Evolutionary conservation across 83 land plant species (phyloP), one percentile per base, ranked within the genome.

Genomic region (Picea abies): DNA sequence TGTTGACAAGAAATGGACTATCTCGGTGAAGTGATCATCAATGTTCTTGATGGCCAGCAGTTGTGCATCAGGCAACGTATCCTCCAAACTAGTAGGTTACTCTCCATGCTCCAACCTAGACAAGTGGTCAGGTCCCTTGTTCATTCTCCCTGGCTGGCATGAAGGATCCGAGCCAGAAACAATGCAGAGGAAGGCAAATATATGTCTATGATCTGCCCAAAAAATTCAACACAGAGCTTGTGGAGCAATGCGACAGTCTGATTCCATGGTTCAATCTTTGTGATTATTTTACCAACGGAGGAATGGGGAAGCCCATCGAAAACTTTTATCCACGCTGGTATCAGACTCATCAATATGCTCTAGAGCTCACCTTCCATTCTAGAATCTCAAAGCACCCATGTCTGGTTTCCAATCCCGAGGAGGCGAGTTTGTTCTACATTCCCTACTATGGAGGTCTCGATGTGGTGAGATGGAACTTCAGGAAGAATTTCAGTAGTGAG

Each of bases 391-490:
- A 83, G 58, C 94, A 96, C 82, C 94, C 94, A 15, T 94, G 98
- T 87, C 79, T 89, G 58, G 90, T 89, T 1, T 15, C 79, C 29
- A 83, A 94, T 61, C 83, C 70, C 4, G 81, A 63, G 35, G 79
- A 67, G 8, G 98, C 98, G 35, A 63, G 80, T 60, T 78, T 92
- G 17, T 95, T 93, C 85, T 95, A 94, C 83, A 85, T 95, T 35
- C 98, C 98, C 0, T 95, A 83, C 82, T 95, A 94, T 80, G 97
- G 88, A 22, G 97, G 92, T 0, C 73, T 95, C 19, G 91, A 95
- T 72, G 85, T 90, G 22, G 58, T 93, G 81, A 80, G 93, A 68
- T 92, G 97, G 93, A 90, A 92, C 64, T 92, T 90, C 90, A 84
- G 86, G 69, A 75, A 85, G 5, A 84, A 88, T 70, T 87, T 86